Conservation (phyloP, 495 filamentous ascomycete species). For the Penicillium bovifimosum region DNA sequence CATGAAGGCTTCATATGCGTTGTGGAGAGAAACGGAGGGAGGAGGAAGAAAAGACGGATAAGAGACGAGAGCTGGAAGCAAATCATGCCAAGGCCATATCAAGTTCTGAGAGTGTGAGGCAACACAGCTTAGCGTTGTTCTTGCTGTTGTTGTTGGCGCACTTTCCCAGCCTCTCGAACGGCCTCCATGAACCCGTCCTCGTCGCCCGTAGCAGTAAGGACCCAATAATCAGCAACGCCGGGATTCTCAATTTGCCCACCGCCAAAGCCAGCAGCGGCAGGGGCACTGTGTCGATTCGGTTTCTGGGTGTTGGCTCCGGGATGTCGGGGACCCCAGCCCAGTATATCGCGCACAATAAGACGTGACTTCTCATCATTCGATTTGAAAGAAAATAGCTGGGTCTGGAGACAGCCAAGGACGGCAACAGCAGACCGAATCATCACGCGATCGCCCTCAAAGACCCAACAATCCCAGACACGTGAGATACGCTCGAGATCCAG, state of each 20-base stretch:
- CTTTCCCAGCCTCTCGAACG: slow-evolving; percentile 68
- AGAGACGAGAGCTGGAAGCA: background rate
- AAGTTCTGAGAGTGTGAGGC: background rate
- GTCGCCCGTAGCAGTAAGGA: slow-evolving; percentile 41
- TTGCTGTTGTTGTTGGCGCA: slow-evolving; percentile 25
- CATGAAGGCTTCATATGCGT: background rate
- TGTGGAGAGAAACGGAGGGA: background rate
- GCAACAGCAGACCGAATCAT: slow-evolving; percentile 76
- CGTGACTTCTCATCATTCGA: slow-evolving; percentile 42
- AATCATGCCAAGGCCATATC: background rate
- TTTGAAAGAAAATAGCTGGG: slow-evolving; percentile 52
- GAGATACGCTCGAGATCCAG: slow-evolving; percentile 67
- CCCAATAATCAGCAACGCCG: slow-evolving; percentile 41
- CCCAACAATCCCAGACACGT: slow-evolving; percentile 88
- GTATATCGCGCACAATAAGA: slow-evolving; percentile 32
- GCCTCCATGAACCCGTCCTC: slow-evolving; percentile 66
- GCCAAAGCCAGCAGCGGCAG: slow-evolving; percentile 36
- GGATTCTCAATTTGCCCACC: slow-evolving; percentile 35
- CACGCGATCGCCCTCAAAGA: slow-evolving; percentile 84
- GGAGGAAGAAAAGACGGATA: background rate
- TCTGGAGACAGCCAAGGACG: slow-evolving; percentile 56
- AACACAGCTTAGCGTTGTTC: background rate
- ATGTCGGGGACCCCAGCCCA: slow-evolving; percentile 49
- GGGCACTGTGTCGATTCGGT: slow-evolving; percentile 39
- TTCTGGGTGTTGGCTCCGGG: slow-evolving; percentile 28